Percentiles rank a stretch among this genome's conserved stretches.
These are phyloP conservation scores for Fusarium verticillioides DNA, from an alignment of 2,329 filamentous ascomycete genomes.

Conservation along the genomic window DNA sequence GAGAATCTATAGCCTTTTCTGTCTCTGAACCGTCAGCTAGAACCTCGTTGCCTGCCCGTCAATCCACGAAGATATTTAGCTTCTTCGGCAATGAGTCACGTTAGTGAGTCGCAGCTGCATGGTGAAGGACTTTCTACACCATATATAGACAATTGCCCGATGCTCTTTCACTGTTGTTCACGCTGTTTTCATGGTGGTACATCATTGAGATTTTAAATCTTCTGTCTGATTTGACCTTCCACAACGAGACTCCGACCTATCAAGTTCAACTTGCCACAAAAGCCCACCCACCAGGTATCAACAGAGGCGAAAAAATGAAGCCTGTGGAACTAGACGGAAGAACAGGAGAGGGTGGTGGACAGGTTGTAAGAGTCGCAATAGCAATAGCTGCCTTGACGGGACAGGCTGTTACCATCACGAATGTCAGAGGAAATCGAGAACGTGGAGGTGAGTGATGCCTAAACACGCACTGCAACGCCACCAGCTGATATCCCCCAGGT, in stretches of 20 bases:
- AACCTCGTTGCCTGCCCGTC: conserved; percentile 4
- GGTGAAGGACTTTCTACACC: not conserved
- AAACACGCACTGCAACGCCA: not conserved
- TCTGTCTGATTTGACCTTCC: not conserved
- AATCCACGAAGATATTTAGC: not conserved
- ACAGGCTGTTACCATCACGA: conserved; percentile 62
- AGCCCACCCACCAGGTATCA: not conserved
- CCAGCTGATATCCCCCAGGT: conserved; percentile 52
- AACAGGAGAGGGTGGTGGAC: conserved; percentile 71
- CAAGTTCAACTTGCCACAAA: conserved; percentile 17
- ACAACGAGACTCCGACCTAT: not conserved
- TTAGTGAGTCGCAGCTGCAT: not conserved
- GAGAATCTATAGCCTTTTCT: not conserved
- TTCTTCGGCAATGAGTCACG: conserved; percentile 27
- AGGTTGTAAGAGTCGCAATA: conserved; percentile 67
- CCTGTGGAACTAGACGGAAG: conserved; percentile 64
- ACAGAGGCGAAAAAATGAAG: conserved; percentile 40
- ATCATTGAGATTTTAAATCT: not conserved
- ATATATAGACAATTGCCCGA: conserved; percentile 6
- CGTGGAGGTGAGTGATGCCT: conserved; percentile 44
- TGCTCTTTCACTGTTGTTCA: not conserved
- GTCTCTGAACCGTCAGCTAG: not conserved
- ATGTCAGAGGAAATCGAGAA: conserved; percentile 66
- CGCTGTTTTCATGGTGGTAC: conserved; percentile 3
- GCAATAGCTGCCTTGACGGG: conserved; percentile 66